Evolutionary conservation across 2,329 filamentous ascomycete genomes (phyloP), one percentile per base, ranked within the genome.

Genomic region (Alternaria arbusti): DNA sequence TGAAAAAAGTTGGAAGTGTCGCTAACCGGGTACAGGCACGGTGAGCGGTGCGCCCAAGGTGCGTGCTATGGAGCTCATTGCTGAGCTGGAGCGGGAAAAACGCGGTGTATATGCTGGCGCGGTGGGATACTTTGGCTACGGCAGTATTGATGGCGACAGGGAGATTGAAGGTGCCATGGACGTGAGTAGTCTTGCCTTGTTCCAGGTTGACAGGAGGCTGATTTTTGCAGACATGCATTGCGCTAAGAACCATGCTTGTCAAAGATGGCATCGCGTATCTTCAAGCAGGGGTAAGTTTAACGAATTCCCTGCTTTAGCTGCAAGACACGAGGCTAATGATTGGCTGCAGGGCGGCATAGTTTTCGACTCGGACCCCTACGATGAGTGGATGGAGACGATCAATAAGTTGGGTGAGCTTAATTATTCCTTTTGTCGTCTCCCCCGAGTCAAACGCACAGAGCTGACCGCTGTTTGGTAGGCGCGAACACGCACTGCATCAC

Each of bases 11-110:
- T 58, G 61, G 63, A 56, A 59, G 43, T 60, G 44, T 17, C 50
- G 49, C 61, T 72, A 56, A 73, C 49, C 36, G n/a, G 17, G 15
- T 26, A 62, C 50, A 61, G 76, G 76, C 28, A 99, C 96, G 0
- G 95, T 98, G 28, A 96, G 92, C 17, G 96, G 96, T 5, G 95
- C 96, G 5, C 96, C 96, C 61, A 99, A 99, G 83, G 94, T 99
- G 59, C 89, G 90, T 66, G 96, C 96, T 3, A 99, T 99, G 96
- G 92, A 97, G 82, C 85, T 99, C 65, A 99, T 99, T 74, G 94
- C 92, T 50, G 95, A 98, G 83, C 84, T 98, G 50, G 96, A 99
- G 82, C 85, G 87, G 68, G 96, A 99, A 86, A 97, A 97, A 85
- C 87, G 96, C 58, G 95, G 96, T 44, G 89, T 98, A 43, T 99